Base-by-base conservation (phyloP, 495 filamentous ascomycete genomes). In the Penicillium samsonianum region DNA sequence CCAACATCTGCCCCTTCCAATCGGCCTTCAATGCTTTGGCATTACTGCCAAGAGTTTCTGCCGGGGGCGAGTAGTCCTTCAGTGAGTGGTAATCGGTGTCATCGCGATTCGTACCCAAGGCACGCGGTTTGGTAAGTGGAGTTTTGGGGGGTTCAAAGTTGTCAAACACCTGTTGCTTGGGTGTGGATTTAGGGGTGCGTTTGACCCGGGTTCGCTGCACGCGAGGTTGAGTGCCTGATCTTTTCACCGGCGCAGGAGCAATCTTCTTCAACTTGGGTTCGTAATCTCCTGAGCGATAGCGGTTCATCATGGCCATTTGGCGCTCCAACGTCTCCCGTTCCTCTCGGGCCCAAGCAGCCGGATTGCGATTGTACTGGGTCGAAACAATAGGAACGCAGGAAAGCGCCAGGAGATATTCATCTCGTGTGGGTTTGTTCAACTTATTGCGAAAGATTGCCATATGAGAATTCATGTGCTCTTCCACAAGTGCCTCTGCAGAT, bases 11-110 rank as follows among this genome's bases (percentile, higher is more conserved):
- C 19, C 89, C 90, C 71, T 91, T 92, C 90, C 91, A 96, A 57
- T 93, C 90, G 14, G 88, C 87, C 74, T 93, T 94, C 50, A 96
- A 81, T 8, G 76, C 71, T 62, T 85, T 86, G 48, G 82, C 82
- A 72, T 87, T 89, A 56, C 78, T 77, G 41, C 75, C 74, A 19
- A 95, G 81, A 10, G 87, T 86, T 25, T 80, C 71, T 50, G 86
- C 64, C 10, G 90, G 84, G 41, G 93, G 93, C n/a, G 85, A 87
- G 69, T 80, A 89, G 71, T 98, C 87, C 30, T 81, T 77, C 23
- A 97, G 78, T 35, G 87, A 77, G n/a, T 83, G 78, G 74, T 90
- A 98, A 70, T 96, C 88, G 67, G 86, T 90, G 68, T 96, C 91
- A 70, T 96, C 91, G 19, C 90, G 83, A 60, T 87, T 90, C 33